Conservation (phyloP, 768 basidiomycete genomes). For the Tulasnella sp. region DNA sequence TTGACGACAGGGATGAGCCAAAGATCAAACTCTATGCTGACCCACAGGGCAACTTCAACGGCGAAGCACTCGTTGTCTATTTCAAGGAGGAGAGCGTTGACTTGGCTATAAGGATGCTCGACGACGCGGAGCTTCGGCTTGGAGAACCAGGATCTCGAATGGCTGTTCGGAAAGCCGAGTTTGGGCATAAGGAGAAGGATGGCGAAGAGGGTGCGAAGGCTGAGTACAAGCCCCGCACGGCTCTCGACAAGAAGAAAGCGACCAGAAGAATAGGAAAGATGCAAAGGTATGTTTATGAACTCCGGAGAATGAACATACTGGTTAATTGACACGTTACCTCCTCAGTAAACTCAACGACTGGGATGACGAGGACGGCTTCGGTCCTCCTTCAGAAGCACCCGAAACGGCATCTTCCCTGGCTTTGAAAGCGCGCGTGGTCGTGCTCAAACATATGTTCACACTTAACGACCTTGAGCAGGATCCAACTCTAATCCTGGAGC, state of each 20-base stretch:
- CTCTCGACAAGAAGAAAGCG: conserved; percentile 68
- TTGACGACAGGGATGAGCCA: conserved; percentile 83
- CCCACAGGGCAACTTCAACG: conserved; percentile 67
- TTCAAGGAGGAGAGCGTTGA: conserved; percentile 95
- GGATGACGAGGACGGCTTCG: conserved; percentile 91
- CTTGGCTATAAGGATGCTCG: conserved; percentile 74
- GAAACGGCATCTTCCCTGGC: conserved; percentile 38
- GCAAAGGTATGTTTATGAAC: conserved; percentile 54
- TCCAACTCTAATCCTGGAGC: conserved; percentile 72
- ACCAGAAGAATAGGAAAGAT: conserved; percentile 73
- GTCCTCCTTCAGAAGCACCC: conserved; percentile 54
- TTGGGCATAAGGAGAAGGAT: conserved; percentile 55
- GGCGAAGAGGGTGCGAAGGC: conserved; percentile 29
- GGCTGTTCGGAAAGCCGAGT: conserved; percentile 69
- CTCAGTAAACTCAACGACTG: conserved; percentile 84
- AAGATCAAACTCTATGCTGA: conserved; percentile 93
- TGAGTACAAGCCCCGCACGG: conserved; percentile 46
- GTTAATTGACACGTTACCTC: neutral
- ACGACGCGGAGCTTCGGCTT: conserved; percentile 83
- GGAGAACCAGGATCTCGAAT: conserved; percentile 70
- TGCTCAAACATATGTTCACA: conserved; percentile 93
- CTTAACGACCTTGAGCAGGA: conserved; percentile 80
- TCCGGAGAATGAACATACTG: neutral
- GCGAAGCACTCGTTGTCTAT: conserved; percentile 91
- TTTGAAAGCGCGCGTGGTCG: conserved; percentile 64